Percentiles rank a stretch among this genome's conserved stretches.
Evolutionary conservation across 305 asterid species (phyloP).

Genomic region (Fraxinus latifolia): DNA sequence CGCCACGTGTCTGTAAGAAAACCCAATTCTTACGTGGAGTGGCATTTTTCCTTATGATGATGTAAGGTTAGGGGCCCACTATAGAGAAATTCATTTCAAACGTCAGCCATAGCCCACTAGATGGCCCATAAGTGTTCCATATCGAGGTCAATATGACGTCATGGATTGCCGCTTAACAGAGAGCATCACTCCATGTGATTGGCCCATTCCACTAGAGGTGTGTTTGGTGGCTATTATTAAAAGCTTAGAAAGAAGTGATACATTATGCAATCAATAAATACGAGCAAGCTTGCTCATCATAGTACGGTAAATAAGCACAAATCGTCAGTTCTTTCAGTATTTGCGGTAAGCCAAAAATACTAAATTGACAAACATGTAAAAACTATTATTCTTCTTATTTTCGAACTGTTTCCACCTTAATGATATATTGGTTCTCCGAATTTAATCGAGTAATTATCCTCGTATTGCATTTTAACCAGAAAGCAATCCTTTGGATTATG

Average conservation of each 20-base stretch:
- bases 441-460: too few relatives aligned
- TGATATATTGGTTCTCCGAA: too few relatives aligned
- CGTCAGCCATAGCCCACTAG: not conserved
- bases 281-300: too few relatives aligned
- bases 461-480: too few relatives aligned
- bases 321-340: too few relatives aligned
- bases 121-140: not conserved
- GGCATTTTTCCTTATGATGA: not conserved
- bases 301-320: too few relatives aligned
- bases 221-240: conserved; percentile 8
- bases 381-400: too few relatives aligned
- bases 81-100: not conserved
- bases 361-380: too few relatives aligned
- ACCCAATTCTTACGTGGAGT: conserved; percentile 10
- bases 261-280: too few relatives aligned
- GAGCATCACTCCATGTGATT: conserved; percentile 8
- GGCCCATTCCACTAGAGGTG: not conserved
- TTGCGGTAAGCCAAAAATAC: too few relatives aligned
- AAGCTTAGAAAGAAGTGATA: not conserved
- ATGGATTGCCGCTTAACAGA: not conserved
- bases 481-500: too few relatives aligned
- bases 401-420: too few relatives aligned
- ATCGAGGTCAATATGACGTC: conserved; percentile 2
- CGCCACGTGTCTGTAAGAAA: conserved; percentile 13
- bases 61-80: not conserved